These are phyloP conservation scores for Polyplosphaeria fusca DNA, from an alignment of 495 filamentous ascomycete species.

Conservation along the genomic window DNA sequence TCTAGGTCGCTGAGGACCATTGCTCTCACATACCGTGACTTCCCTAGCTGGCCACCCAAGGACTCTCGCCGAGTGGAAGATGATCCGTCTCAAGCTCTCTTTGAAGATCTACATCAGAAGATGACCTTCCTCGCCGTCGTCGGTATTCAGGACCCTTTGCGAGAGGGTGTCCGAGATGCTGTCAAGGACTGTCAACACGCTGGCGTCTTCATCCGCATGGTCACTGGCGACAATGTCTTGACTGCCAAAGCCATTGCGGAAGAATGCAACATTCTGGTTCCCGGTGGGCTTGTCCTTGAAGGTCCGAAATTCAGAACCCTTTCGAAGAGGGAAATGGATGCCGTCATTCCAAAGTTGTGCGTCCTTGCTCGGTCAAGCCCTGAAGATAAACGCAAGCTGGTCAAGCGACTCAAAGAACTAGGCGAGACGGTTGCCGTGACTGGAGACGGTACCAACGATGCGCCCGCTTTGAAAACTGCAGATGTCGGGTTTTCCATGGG, in stretches of 20 bases:
- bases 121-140: constrained; percentile 63
- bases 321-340: constrained; percentile 62
- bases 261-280: constrained; percentile 77
- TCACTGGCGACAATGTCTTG: constrained; percentile 81
- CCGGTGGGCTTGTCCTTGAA: constrained; percentile 77
- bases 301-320: constrained; percentile 75
- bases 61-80: constrained; percentile 63
- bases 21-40: constrained; percentile 81
- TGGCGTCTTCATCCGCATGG: constrained; percentile 85
- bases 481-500: constrained; percentile 95
- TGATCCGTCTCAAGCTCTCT: constrained; percentile 66
- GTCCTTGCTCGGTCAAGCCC: constrained; percentile 84
- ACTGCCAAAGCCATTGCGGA: constrained; percentile 84
- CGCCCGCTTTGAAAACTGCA: constrained; percentile 78
- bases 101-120: constrained; percentile 72
- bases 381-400: constrained; percentile 78
- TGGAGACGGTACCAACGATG: constrained; percentile 91
- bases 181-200: constrained; percentile 72
- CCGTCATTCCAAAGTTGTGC: constrained; percentile 69
- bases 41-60: constrained; percentile 81
- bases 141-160: constrained; percentile 66
- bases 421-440: constrained; percentile 92
- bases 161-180: constrained; percentile 68
- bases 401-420: constrained; percentile 73
- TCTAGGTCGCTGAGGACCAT: constrained; percentile 82